Evolutionary conservation across 805 yeast genomes (phyloP).

Genomic region (Wickerhamomyces rabaulensis): DNA sequence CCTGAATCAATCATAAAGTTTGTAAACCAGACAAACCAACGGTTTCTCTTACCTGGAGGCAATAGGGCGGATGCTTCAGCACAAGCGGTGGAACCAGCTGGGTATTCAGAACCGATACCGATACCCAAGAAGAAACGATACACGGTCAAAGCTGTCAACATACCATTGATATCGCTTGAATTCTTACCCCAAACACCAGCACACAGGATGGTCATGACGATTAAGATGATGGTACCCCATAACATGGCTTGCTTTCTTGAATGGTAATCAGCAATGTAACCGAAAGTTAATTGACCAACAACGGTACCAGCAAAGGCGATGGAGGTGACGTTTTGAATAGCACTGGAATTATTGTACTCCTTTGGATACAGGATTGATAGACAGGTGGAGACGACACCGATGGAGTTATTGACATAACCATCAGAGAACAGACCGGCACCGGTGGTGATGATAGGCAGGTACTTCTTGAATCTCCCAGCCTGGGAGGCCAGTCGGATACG

Average conservation of each 20-base stretch:
- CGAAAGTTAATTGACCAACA: slow-evolving; percentile 78
- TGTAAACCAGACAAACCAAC: slow-evolving; percentile 88
- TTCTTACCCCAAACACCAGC: slow-evolving; percentile 80
- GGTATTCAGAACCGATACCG: slow-evolving; percentile 94
- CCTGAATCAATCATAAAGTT: slow-evolving; percentile 85
- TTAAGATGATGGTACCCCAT: slow-evolving; percentile 66
- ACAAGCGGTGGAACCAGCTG: slow-evolving; percentile 89
- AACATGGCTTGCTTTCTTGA: slow-evolving; percentile 85
- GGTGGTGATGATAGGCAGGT: slow-evolving; percentile 71
- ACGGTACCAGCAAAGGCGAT: slow-evolving; percentile 93
- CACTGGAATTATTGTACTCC: slow-evolving; percentile 56
- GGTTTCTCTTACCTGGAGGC: slow-evolving; percentile 79
- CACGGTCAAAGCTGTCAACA: slow-evolving; percentile 78
- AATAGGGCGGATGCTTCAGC: slow-evolving; percentile 82
- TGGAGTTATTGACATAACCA: slow-evolving; percentile 86
- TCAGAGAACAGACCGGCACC: slow-evolving; percentile 94
- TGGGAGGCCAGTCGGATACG: slow-evolving; percentile 14
- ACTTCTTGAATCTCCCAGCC: slow-evolving; percentile 27
- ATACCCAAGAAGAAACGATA: slow-evolving; percentile 86
- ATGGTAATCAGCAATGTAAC: slow-evolving; percentile 71
- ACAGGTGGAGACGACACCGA: slow-evolving; percentile 72
- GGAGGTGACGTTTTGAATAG: slow-evolving; percentile 75
- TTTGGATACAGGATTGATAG: slow-evolving; percentile 59
- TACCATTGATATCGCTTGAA: slow-evolving; percentile 48
- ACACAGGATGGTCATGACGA: slow-evolving; percentile 70